phyloP scores from a whole-genome alignment of 2,329 filamentous ascomycete genomes.

The Aspergillus persii region DNA sequence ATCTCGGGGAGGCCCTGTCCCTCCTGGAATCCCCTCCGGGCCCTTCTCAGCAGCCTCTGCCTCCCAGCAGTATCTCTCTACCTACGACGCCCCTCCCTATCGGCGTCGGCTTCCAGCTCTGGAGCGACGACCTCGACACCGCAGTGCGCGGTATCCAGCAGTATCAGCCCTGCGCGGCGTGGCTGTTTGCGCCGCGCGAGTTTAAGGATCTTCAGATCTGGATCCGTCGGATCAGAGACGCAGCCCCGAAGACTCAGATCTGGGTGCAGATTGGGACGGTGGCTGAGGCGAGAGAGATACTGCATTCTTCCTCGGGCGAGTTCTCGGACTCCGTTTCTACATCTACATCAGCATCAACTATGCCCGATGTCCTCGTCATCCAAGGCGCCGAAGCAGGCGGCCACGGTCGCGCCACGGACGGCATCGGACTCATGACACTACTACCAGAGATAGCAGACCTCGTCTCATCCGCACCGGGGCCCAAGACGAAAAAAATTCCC shows the following conservation, averaged over 20 bases:
- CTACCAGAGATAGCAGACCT: slow-evolving; percentile 53
- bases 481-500: slow-evolving; percentile 34
- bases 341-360: slow-evolving; percentile 11
- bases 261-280: slow-evolving; percentile 58
- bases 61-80: background rate
- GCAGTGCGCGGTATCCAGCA: slow-evolving; percentile 31
- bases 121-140: slow-evolving; percentile 36
- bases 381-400: slow-evolving; percentile 58
- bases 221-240: slow-evolving; percentile 45
- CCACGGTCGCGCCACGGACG: slow-evolving; percentile 48
- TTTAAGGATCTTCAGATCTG: slow-evolving; percentile 43
- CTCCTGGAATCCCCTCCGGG: slow-evolving; percentile 18
- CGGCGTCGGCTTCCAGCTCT: slow-evolving; percentile 44
- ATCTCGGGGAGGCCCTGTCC: slow-evolving; percentile 33
- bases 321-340: no score
- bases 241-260: slow-evolving; percentile 46
- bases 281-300: slow-evolving; percentile 46
- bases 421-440: slow-evolving; percentile 51
- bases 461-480: slow-evolving; percentile 21
- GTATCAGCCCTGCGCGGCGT: slow-evolving; percentile 41
- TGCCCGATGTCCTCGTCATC: slow-evolving; percentile 51
- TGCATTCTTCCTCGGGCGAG: slow-evolving; percentile 1
- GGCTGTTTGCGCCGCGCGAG: slow-evolving; percentile 41
- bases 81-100: slow-evolving; percentile 30
- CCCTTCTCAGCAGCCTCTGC: background rate